Conservation (phyloP, 2,329 filamentous ascomycete genomes). For the Pseudogymnoascus sp. region DNA sequence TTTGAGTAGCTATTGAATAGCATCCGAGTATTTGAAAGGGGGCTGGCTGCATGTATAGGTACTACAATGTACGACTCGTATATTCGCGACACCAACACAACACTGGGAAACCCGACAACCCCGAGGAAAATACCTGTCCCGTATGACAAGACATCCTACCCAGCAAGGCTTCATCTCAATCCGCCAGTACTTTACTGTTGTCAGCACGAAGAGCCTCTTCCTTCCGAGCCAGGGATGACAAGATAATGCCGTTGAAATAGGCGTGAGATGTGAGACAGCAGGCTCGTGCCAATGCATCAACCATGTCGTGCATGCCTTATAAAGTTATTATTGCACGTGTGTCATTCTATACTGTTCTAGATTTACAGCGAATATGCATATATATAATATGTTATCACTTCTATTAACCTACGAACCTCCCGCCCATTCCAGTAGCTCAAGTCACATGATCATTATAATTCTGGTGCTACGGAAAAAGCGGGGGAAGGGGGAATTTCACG, state of each 20-base stretch:
- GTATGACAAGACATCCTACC: not conserved
- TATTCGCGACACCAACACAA: not conserved
- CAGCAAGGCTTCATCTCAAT: not conserved
- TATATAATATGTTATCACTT: not conserved
- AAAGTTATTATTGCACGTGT: not conserved
- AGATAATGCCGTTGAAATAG: not conserved
- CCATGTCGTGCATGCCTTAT: not conserved
- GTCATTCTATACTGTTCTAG: not conserved
- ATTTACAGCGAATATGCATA: not conserved
- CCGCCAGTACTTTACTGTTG: not conserved
- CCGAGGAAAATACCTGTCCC: not conserved
- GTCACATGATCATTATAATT: not conserved
- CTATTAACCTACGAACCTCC: not conserved
- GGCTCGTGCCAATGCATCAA: not conserved
- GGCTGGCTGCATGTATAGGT: not conserved
- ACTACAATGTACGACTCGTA: not conserved
- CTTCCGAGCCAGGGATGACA: not conserved
- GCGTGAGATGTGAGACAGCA: not conserved
- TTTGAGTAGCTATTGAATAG: not conserved
- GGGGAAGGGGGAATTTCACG: not conserved
- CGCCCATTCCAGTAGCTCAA: not conserved
- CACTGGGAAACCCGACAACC: not conserved
- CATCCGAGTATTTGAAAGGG: not conserved
- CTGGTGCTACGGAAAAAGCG: not conserved
- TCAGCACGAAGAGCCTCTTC: not conserved